Evolutionary conservation across 345 rosid species (phyloP).

Genomic region (Dipteronia dyeriana): DNA sequence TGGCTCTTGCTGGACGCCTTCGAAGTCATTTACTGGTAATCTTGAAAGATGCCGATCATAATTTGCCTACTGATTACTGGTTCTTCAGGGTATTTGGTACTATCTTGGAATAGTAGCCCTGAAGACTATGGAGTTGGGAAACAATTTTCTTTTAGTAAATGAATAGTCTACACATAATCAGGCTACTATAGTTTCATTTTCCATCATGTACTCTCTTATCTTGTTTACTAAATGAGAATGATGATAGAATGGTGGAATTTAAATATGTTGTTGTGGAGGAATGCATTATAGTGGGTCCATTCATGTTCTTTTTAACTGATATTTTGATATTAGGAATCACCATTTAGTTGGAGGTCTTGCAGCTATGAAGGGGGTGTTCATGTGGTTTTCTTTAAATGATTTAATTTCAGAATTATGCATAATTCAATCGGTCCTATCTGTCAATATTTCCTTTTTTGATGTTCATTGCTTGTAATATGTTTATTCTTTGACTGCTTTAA

Average conservation of each 20-base stretch:
- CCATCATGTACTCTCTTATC: not conserved
- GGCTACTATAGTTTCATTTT: not conserved
- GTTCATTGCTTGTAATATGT: slow-evolving; percentile 15
- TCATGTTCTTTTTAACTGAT: not conserved
- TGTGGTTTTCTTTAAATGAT: not conserved
- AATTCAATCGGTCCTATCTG: not conserved
- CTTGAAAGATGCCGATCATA: not conserved
- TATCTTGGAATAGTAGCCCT: not conserved
- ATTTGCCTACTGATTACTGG: not conserved
- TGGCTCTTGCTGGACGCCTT: slow-evolving; percentile 95
- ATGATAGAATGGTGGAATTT: not conserved
- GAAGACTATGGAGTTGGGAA: not conserved
- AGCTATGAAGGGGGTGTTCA: not conserved
- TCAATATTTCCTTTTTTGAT: not conserved
- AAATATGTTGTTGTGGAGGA: no score
- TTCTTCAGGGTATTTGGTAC: not conserved
- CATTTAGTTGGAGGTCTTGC: not conserved
- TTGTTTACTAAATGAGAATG: not conserved
- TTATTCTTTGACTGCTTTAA: slow-evolving; percentile 26
- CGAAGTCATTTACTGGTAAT: slow-evolving; percentile 68
- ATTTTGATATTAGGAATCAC: not conserved
- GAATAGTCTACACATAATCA: not conserved
- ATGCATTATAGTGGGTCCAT: not conserved
- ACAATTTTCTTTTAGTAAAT: not conserved
- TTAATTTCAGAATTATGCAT: not conserved